These are phyloP conservation scores for Cystobasidium slooffiae DNA, from an alignment of 1,284 basidiomycete genomes.

Conservation along the genomic window DNA sequence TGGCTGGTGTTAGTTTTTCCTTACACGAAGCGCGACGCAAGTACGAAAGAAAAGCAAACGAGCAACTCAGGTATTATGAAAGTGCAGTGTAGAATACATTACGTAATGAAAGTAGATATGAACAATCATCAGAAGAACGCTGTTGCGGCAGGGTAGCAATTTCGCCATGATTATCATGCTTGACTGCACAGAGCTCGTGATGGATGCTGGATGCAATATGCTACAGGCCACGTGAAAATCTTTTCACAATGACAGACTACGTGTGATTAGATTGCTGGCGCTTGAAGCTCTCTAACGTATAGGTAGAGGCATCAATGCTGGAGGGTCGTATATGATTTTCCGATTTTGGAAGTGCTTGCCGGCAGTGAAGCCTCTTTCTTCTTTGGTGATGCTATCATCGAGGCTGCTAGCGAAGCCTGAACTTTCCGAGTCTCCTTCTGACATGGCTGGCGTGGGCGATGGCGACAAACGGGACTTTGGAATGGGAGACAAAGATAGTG, in stretches of 20 bases:
- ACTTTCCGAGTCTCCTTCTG: slow-evolving; percentile 14
- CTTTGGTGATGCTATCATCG: neutral
- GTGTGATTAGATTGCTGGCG: too few relatives aligned
- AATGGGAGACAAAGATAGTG: neutral
- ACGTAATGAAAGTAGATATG: neutral
- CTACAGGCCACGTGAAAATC: too few relatives aligned
- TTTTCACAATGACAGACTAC: too few relatives aligned
- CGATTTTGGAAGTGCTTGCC: neutral
- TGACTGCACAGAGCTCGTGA: too few relatives aligned
- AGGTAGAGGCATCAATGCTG: neutral
- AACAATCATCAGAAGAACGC: neutral
- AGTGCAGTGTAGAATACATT: slow-evolving; percentile 34
- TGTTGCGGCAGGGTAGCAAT: too few relatives aligned
- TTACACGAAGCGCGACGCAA: slow-evolving; percentile 79
- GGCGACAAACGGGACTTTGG: neutral
- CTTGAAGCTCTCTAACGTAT: neutral
- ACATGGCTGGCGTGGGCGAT: slow-evolving; percentile 15
- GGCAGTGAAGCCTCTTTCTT: neutral
- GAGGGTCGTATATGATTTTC: neutral
- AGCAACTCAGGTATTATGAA: slow-evolving; percentile 27
- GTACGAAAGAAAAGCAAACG: slow-evolving; percentile 68
- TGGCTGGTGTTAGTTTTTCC: slow-evolving; percentile 71
- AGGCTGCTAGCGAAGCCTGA: slow-evolving; percentile 9
- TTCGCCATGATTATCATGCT: too few relatives aligned
- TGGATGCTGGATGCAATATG: too few relatives aligned